Evolutionary conservation across 1,284 basidiomycete genomes (phyloP).

Genomic region (Moesziomyces antarcticus): DNA sequence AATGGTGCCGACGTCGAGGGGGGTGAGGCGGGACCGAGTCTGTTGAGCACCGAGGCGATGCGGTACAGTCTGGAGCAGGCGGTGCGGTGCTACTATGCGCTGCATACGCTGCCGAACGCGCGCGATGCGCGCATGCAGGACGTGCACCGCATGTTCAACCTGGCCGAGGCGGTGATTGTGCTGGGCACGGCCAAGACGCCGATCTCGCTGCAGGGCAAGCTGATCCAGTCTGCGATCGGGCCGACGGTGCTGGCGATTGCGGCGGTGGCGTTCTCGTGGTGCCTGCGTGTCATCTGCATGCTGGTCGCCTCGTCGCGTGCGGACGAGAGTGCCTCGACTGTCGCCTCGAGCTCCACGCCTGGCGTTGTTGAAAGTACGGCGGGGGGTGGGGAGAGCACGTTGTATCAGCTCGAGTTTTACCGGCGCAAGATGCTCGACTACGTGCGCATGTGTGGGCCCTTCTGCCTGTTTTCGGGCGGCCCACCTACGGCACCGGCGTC

Average conservation of each 20-base stretch:
- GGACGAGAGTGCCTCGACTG: neutral
- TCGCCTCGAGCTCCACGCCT: neutral
- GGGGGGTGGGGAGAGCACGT: neutral
- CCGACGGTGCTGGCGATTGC: constrained; percentile 38
- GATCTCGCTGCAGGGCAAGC: constrained; percentile 36
- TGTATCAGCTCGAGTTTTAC: constrained; percentile 35
- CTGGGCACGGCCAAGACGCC: constrained; percentile 44
- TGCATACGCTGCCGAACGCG: constrained; percentile 38
- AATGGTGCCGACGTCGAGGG: neutral
- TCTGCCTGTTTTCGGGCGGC: constrained; percentile 38
- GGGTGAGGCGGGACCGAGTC: neutral
- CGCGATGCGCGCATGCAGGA: constrained; percentile 29
- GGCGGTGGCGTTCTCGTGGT: constrained; percentile 37
- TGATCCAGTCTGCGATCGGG: constrained; percentile 36
- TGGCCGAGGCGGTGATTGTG: constrained; percentile 36
- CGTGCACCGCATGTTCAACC: constrained; percentile 25
- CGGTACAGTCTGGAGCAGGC: constrained; percentile 31
- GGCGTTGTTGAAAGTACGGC: neutral
- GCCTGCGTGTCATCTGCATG: constrained; percentile 27
- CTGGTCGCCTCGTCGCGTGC: constrained; percentile 7
- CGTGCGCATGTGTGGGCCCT: constrained; percentile 42
- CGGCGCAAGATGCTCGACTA: constrained; percentile 47
- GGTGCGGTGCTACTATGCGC: constrained; percentile 38
- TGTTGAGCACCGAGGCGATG: constrained; percentile 27
- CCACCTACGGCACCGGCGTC: constrained; percentile 5